A percentile compares a stretch with the other conserved stretches of the same genome.
These are phyloP conservation scores for Leccinum truebloodii DNA, from an alignment of 768 basidiomycete genomes.

Conservation along the genomic window DNA sequence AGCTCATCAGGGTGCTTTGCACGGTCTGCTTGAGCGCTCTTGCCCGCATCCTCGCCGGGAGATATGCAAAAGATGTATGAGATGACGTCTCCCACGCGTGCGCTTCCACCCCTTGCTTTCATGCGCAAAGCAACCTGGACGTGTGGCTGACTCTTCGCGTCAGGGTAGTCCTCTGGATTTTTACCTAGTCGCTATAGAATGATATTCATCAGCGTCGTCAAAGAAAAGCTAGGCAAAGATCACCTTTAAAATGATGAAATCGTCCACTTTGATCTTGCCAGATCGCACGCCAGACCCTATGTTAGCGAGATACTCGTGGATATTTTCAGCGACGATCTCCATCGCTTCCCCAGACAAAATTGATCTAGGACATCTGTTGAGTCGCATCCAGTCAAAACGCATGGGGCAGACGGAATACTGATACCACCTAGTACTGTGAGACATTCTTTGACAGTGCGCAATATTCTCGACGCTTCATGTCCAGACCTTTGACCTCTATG, in stretches of 20 bases:
- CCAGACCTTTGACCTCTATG: slow-evolving; percentile 93
- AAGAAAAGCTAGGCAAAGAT: slow-evolving; percentile 5
- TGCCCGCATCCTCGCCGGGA: slow-evolving; percentile 69
- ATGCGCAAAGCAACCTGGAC: slow-evolving; percentile 93
- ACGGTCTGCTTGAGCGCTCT: slow-evolving; percentile 80
- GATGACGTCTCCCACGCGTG: slow-evolving; percentile 89
- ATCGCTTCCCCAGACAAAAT: slow-evolving; percentile 91
- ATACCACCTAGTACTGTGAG: slow-evolving; percentile 67
- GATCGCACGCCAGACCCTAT: slow-evolving; percentile 78
- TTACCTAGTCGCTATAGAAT: slow-evolving; percentile 82
- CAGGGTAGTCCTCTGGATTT: slow-evolving; percentile 96
- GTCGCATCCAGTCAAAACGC: slow-evolving; percentile 4
- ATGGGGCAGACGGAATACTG: not conserved
- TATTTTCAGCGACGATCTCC: slow-evolving; percentile 84
- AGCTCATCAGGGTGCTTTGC: slow-evolving; percentile 96
- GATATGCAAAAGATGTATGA: slow-evolving; percentile 91
- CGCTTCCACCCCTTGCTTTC: slow-evolving; percentile 80
- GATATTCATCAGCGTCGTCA: not conserved
- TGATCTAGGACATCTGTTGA: slow-evolving; percentile 78
- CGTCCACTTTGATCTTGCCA: slow-evolving; percentile 82
- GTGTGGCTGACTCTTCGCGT: slow-evolving; percentile 92
- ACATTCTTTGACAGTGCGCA: slow-evolving; percentile 88
- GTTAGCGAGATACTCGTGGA: slow-evolving; percentile 86
- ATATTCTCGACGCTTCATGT: slow-evolving; percentile 99
- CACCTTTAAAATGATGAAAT: slow-evolving; percentile 95